Base-by-base conservation (phyloP, 768 basidiomycete genomes). In the Gloeostereum incarnatum region DNA sequence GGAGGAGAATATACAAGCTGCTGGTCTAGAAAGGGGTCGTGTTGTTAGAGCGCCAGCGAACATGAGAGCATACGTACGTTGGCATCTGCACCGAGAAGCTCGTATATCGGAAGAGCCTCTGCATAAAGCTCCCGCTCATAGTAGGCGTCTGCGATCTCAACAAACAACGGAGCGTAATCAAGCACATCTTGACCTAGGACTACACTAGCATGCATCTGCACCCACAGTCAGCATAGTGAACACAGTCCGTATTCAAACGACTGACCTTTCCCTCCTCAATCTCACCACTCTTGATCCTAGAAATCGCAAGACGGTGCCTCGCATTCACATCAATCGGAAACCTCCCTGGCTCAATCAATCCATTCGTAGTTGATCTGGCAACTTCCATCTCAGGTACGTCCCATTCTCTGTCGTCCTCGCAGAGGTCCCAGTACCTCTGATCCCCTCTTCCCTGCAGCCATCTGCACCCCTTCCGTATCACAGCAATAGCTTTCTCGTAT, bases 391-490 rank as follows among this genome's bases (percentile, higher is more conserved):
- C 55, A 31, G 60, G 56, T 14, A 69, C 49, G 50, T 91, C 88
- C 51, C 75, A 99, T 58, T 99, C 94, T 35, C 92, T 66, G 52
- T 99, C 94, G 53, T 99, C 93, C 21, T 72, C 73, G 38, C 78
- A 73, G 16, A 69, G 55, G 46, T 91, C 86, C 91, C 92, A 97
- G 41, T 81, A 78, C 38, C 64, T 68, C 52, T 84, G 81, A 32
- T 72, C 63, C 22, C 60, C 62, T 22, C 94, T 64, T 0, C 89
- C 88, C 55, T 97, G 89, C n/a, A 97, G 57, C 94, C 94, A 98
- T 39, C 94, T 63, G 36, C 75, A 81, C 1, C 92, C 93, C 36
- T 64, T 66, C 33, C 83, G 69, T 36, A 94, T 78, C 1, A 75
- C 71, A 9, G 73, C 65, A 11, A 90, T 62, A 0, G 84, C 85